Conservation (phyloP, 208 protist species). For the Trypanosoma vivax region DNA sequence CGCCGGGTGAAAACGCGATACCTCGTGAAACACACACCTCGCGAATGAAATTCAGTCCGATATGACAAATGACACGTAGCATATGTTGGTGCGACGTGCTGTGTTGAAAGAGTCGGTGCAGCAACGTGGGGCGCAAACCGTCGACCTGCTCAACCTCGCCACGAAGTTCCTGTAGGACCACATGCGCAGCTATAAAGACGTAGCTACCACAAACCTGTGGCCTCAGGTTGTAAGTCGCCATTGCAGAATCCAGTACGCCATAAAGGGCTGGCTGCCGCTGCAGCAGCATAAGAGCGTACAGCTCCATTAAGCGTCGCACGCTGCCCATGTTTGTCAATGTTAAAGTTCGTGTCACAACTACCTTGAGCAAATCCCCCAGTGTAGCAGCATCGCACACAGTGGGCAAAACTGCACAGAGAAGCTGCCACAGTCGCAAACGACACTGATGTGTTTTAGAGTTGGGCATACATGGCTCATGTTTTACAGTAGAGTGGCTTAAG, state of each 20-base stretch:
- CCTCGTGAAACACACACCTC: conserved; percentile 25
- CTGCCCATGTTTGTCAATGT: conserved; percentile 83
- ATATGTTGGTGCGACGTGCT: conserved; percentile 85
- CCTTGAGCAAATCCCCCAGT: conserved; percentile 33
- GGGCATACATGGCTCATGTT: conserved; percentile 82
- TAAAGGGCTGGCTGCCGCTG: conserved; percentile 52
- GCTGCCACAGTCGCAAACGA: conserved; percentile 84
- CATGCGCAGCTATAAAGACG: conserved; percentile 64
- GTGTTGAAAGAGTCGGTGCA: conserved; percentile 76
- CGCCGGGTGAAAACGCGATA: conserved; percentile 11
- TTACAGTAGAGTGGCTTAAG: conserved; percentile 36
- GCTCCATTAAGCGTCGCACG: conserved; percentile 83
- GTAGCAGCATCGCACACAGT: conserved; percentile 20
- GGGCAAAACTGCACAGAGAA: conserved; percentile 67
- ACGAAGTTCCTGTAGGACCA: conserved; percentile 40
- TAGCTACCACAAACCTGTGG: conserved; percentile 82
- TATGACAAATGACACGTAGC: conserved; percentile 85
- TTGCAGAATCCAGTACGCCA: conserved; percentile 32
- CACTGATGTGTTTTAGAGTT: conserved; percentile 82
- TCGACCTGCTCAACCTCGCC: conserved; percentile 17
- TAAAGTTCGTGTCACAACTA: conserved; percentile 42
- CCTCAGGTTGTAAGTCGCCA: conserved; percentile 53
- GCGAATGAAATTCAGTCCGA: conserved; percentile 60
- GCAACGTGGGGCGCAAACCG: conserved; percentile 32
- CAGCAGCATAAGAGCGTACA: conserved; percentile 67